Conservation (phyloP, 176 grass and related monocot species). For the Saccharum spontaneum region DNA sequence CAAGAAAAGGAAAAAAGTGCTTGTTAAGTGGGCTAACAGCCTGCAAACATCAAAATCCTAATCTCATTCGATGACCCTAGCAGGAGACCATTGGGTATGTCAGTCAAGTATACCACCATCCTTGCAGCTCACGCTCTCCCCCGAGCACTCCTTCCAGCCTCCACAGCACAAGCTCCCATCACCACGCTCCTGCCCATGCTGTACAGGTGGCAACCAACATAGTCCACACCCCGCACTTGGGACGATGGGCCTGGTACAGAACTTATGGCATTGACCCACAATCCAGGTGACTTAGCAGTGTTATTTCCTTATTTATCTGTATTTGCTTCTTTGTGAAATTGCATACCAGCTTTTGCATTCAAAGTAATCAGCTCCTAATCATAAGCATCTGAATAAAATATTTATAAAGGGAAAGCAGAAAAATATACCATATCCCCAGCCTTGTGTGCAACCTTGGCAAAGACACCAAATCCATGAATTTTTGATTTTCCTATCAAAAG, state of each 20-base stretch:
- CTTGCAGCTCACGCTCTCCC: not conserved
- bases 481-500: slow-evolving; percentile 83
- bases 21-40: not conserved
- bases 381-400: slow-evolving; percentile 22
- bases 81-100: not conserved
- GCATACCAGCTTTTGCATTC: not conserved
- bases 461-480: slow-evolving; percentile 99
- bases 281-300: not conserved
- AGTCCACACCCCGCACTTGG: not conserved
- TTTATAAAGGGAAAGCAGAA: slow-evolving; percentile 21
- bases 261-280: not conserved
- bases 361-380: slow-evolving; percentile 18
- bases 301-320: not conserved
- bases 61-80: not conserved
- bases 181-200: not conserved
- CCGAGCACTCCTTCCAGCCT: not conserved
- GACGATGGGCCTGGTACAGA: not conserved
- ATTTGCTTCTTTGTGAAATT: not conserved
- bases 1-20: not conserved
- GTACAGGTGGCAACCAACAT: not conserved
- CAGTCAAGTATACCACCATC: not conserved
- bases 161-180: not conserved
- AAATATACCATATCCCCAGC: slow-evolving; percentile 93
- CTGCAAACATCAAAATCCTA: not conserved
- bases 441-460: slow-evolving; percentile 91